A percentile compares a stretch with the other conserved stretches of the same genome.
These are phyloP conservation scores for Dactylellina haptotyla DNA, from an alignment of 2,329 filamentous ascomycete genomes.

Conservation along the genomic window DNA sequence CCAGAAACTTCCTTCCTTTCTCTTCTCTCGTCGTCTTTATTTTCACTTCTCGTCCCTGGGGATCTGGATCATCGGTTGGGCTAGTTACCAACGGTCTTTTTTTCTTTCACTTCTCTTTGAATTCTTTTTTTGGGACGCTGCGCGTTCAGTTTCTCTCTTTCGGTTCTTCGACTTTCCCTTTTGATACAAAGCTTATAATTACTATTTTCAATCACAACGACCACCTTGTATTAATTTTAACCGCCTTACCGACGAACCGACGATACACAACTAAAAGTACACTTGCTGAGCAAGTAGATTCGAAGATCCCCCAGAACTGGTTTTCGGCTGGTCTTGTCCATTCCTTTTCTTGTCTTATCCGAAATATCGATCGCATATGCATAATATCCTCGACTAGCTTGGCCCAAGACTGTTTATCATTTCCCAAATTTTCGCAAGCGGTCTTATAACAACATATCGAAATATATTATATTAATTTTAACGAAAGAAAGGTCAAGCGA, in stretches of 20 bases:
- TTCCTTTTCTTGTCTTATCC: conserved; percentile 32
- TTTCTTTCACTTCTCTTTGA: conserved; percentile 26
- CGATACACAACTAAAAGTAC: background rate
- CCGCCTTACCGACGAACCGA: conserved; percentile 15
- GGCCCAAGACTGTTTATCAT: conserved; percentile 42
- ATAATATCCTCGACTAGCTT: conserved; percentile 34
- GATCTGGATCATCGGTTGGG: conserved; percentile 45
- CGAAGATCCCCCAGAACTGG: conserved; percentile 37
- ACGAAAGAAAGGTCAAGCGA: too few relatives aligned
- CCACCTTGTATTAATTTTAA: conserved; percentile 16
- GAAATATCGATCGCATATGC: conserved; percentile 35
- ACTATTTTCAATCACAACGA: conserved; percentile 27
- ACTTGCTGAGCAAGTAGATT: conserved; percentile 53
- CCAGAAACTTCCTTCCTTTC: conserved; percentile 55
- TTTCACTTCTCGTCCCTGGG: conserved; percentile 32
- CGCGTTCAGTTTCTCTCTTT: conserved; percentile 50
- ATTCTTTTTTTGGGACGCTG: conserved; percentile 37
- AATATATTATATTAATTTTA: background rate
- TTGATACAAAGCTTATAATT: conserved; percentile 35
- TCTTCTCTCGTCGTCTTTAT: conserved; percentile 56
- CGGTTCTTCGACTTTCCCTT: conserved; percentile 32
- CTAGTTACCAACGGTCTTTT: conserved; percentile 33
- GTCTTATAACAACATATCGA: background rate
- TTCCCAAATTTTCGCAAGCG: too few relatives aligned
- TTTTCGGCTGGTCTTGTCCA: conserved; percentile 45